Base-by-base conservation (phyloP, 2,329 filamentous ascomycete genomes). In the Venturia oleaginea region DNA sequence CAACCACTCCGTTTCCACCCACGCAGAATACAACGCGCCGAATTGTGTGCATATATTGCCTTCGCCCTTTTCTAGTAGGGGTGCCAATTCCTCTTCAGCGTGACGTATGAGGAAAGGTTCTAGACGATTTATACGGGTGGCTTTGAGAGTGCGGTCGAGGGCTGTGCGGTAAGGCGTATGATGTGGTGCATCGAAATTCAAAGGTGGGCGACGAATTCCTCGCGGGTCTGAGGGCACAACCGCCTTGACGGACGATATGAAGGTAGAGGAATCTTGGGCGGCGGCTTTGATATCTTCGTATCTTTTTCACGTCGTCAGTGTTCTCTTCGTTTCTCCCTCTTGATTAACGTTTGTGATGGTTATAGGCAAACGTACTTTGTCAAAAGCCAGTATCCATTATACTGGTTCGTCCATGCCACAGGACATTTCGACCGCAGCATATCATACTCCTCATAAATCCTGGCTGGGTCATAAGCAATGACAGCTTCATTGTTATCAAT, bases 1-100 rank as follows among this genome's bases (percentile, higher is more conserved):
- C 61, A 68, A 65, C 67, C 67, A 68, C 15, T 63, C 63, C 22
- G 64, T 65, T 38, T 68, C 67, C 4, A 68, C 67, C 65, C 67
- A 67, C 17, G 67, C 67, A 17, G 64, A 55, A 38, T 64, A 68
- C 34, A 63, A 60, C 5, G 63, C 67, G 2, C 63, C 65, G 38
- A 68, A 68, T 30, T 68, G 51, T 11, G 65, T 65, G 24, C 66
- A 60, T 3, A 67, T 63, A 46, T 68, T 60, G 10, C 67, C 66
- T 30, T 59, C 30, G n/a, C 67, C 65, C 4, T 46, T 42, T 17
- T 64, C 48, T 4, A 66, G 24, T 3, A 68, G 38, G 1, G 54
- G 30, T 27, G 54, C 38, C n/a, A 65, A 54, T 37, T 68, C 67
- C 19, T 60, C 24, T 43, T 59, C 48, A 1, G 67, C 67, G 46